Base-by-base conservation (phyloP, 805 yeast species). In the Saccharomycopsis synnaedendra region DNA sequence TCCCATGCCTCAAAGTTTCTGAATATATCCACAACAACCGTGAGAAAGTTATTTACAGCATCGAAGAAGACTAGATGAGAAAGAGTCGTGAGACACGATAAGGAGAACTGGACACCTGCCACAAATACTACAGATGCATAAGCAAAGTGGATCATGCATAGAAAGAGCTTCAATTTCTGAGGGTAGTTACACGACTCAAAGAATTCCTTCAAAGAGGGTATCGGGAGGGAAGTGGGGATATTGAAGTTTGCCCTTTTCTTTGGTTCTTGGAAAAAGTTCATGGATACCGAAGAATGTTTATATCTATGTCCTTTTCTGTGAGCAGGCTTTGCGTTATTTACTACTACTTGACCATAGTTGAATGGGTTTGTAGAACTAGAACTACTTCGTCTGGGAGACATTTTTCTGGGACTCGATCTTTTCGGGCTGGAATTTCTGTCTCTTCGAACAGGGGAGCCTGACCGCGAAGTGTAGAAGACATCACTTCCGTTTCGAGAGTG, bases 211-310 rank as follows among this genome's bases (percentile, higher is more conserved):
- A 74, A 57, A 39, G 70, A 65, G 1, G 74, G 75, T 1, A 70
- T 65, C 5, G 75, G 74, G 40, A 66, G 58, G 1, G 75, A 64
- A 29, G 76, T 81, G 1, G 96, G 96, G 5, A 88, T 78, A 11
- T 88, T 85, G 54, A 81, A 74, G 0, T 88, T 83, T 4, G 83
- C 80, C 36, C 80, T 70, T 39, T 71, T 76, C 10, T 88, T 83
- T 1, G 97, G 96, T 59, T 90, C 97, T 63, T 86, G 96, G 61
- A 93, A 90, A 61, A 90, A 74, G 62, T 90, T 89, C 93, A 90
- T 84, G 4, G 96, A 87, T 4, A 90, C 96, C 5, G 96, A 88
- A 3, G 97, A 88, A 63, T 90, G 97, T 61, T 90, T 90, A 61
- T 90, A 90, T 56, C 90, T 75, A 64, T 90, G 98, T 5, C 98